phyloP scores from a whole-genome alignment of 495 filamentous ascomycete genomes.

The Aspergillus panamensis region DNA sequence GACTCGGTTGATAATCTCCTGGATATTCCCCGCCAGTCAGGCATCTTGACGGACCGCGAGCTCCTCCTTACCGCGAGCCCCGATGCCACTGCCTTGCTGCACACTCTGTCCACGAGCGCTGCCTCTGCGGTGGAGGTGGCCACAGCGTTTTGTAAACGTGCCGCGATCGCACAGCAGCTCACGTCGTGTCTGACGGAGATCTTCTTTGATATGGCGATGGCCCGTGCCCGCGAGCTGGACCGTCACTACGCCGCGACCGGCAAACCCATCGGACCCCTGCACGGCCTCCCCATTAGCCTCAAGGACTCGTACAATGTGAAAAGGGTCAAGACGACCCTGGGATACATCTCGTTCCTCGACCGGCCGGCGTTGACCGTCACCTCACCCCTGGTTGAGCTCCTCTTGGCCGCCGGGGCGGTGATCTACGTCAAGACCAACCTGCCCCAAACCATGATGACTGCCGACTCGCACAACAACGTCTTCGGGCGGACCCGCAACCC shows the following conservation, averaged over 20 bases:
- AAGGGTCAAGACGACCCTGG: slow-evolving; percentile 35
- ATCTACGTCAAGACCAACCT: slow-evolving; percentile 61
- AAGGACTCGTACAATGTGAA: slow-evolving; percentile 61
- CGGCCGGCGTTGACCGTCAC: slow-evolving; percentile 39
- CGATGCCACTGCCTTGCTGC: slow-evolving; percentile 43
- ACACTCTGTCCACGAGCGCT: slow-evolving; percentile 26
- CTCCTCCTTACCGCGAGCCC: slow-evolving; percentile 52
- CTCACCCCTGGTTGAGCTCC: slow-evolving; percentile 35
- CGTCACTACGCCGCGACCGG: slow-evolving; percentile 25
- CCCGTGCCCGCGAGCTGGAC: slow-evolving; percentile 35
- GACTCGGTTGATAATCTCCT: slow-evolving; percentile 24
- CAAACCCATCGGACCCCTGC: slow-evolving; percentile 53
- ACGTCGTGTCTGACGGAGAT: slow-evolving; percentile 59
- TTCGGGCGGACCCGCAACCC: slow-evolving; percentile 53
- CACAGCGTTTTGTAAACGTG: slow-evolving; percentile 54
- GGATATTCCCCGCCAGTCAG: slow-evolving; percentile 36
- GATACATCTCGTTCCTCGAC: slow-evolving; percentile 47
- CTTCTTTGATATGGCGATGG: slow-evolving; percentile 42
- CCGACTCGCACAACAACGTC: slow-evolving; percentile 33
- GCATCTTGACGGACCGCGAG: slow-evolving; percentile 48
- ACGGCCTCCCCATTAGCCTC: slow-evolving; percentile 61
- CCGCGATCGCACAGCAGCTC: slow-evolving; percentile 32
- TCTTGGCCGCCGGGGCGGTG: slow-evolving; percentile 40
- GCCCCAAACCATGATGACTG: slow-evolving; percentile 54
- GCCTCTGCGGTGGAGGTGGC: slow-evolving; percentile 50